Percentiles rank a stretch among this genome's conserved stretches.
phyloP scores from a whole-genome alignment of 1,139 yeast genomes.

The Yamadazyma dendronema region DNA sequence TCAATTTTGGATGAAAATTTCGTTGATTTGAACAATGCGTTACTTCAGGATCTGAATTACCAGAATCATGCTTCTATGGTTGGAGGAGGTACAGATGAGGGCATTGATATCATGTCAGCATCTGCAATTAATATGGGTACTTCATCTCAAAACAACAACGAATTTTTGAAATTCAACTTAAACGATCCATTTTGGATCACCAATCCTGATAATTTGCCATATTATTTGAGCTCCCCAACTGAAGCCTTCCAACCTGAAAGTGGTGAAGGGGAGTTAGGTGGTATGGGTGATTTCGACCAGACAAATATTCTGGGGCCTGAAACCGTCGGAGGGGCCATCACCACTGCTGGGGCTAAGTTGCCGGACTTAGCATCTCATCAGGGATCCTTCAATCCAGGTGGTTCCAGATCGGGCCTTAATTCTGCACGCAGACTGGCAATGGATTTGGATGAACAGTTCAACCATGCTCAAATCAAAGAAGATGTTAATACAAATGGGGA shows the following conservation, averaged over 20 bases:
- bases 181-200: slow-evolving; percentile 47
- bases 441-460: slow-evolving; percentile 6
- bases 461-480: background rate
- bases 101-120: slow-evolving; percentile 2
- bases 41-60: background rate
- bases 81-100: slow-evolving; percentile 1
- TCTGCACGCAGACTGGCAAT: slow-evolving; percentile 4
- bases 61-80: background rate
- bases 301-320: background rate
- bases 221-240: slow-evolving; percentile 36
- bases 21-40: background rate
- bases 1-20: slow-evolving; percentile 3
- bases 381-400: too few relatives aligned
- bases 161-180: slow-evolving; percentile 25
- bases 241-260: slow-evolving; percentile 20
- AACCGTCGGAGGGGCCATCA: background rate
- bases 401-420: too few relatives aligned
- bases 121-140: slow-evolving; percentile 1
- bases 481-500: background rate
- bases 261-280: background rate
- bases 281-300: background rate
- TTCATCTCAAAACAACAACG: slow-evolving; percentile 6
- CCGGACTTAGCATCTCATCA: background rate
- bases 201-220: slow-evolving; percentile 41
- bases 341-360: background rate